A percentile compares a stretch with the other conserved stretches of the same genome.
phyloP scores from a whole-genome alignment of 768 basidiomycete genomes.

The Russula foetens region DNA sequence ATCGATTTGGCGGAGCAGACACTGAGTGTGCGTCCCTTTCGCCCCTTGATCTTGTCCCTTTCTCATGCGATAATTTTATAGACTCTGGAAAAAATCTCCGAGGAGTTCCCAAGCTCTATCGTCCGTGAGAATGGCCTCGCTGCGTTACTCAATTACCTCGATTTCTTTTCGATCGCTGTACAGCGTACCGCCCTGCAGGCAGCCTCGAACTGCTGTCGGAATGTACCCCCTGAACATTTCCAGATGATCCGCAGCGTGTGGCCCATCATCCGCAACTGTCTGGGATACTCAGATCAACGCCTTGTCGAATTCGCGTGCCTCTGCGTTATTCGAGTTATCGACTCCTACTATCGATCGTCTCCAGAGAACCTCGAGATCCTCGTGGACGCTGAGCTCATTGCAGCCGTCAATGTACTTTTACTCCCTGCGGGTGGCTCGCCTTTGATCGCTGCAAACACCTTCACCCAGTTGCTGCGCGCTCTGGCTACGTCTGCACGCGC shows the following conservation, averaged over 20 bases:
- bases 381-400: constrained; percentile 70
- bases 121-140: constrained; percentile 93
- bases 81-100: constrained; percentile 98
- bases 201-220: constrained; percentile 93
- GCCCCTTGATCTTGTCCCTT: constrained; percentile 2
- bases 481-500: constrained; percentile 82
- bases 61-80: constrained; percentile 28
- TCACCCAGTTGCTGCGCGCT: constrained; percentile 79
- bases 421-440: constrained; percentile 83
- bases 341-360: constrained; percentile 81
- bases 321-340: constrained; percentile 89
- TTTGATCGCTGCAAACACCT: constrained; percentile 78
- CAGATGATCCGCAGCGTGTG: constrained; percentile 81
- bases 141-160: constrained; percentile 89
- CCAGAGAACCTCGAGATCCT: constrained; percentile 82
- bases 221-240: constrained; percentile 84
- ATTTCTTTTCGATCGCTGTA: constrained; percentile 97
- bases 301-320: constrained; percentile 96
- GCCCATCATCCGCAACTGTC: constrained; percentile 89
- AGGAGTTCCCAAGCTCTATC: constrained; percentile 93
- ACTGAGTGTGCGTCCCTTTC: constrained; percentile 64
- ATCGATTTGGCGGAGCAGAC: constrained; percentile 99
- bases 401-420: constrained; percentile 78
- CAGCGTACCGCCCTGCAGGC: constrained; percentile 96
- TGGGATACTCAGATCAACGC: constrained; percentile 88